Evolutionary conservation across 257 asterid genomes (phyloP).

Genomic region (Ocimum tenuiflorum): DNA sequence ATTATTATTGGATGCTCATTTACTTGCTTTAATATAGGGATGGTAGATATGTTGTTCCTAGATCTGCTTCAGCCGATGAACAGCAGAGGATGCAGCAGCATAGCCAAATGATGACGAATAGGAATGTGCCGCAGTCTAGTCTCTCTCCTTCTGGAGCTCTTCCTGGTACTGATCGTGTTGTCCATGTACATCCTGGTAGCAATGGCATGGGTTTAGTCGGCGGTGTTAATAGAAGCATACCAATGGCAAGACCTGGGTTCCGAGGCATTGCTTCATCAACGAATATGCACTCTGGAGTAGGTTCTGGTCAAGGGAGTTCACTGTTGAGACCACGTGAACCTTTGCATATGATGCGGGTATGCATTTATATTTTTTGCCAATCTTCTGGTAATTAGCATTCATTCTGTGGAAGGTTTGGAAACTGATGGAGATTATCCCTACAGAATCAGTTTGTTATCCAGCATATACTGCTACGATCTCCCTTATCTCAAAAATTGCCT

Average conservation of each 20-base stretch:
- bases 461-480: background rate
- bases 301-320: slow-evolving; percentile 65
- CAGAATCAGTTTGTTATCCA: background rate
- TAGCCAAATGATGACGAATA: slow-evolving; percentile 54
- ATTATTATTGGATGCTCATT: background rate
- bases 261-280: slow-evolving; percentile 64
- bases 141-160: slow-evolving; percentile 56
- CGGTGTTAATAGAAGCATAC: slow-evolving; percentile 58
- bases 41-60: slow-evolving; percentile 58
- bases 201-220: slow-evolving; percentile 46
- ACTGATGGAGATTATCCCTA: background rate
- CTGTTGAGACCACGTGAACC: slow-evolving; percentile 65
- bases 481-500: background rate
- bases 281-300: slow-evolving; percentile 57
- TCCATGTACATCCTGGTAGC: slow-evolving; percentile 55
- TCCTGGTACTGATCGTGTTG: slow-evolving; percentile 65
- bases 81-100: slow-evolving; percentile 80
- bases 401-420: background rate
- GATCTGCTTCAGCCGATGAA: slow-evolving; percentile 66
- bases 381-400: slow-evolving; percentile 10
- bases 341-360: slow-evolving; percentile 61
- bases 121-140: slow-evolving; percentile 49
- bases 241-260: slow-evolving; percentile 67
- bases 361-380: slow-evolving; percentile 3
- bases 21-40: slow-evolving; percentile 41